Conservation (phyloP, 2,329 filamentous ascomycete genomes). For the Neodidymelliopsis sp. region DNA sequence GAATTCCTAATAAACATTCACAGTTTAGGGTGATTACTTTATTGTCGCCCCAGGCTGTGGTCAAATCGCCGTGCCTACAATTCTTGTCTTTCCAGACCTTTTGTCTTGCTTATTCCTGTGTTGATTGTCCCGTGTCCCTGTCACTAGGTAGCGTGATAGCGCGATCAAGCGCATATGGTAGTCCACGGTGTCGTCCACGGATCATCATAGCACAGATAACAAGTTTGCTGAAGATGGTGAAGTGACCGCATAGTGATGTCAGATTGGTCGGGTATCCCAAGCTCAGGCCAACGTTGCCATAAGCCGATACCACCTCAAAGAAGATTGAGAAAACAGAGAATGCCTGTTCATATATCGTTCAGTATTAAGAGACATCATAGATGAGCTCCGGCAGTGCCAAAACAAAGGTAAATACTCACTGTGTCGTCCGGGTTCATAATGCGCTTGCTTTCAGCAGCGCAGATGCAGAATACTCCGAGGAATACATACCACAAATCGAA, state of each 20-base stretch:
- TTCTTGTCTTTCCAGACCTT: too few relatives aligned
- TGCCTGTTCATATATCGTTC: constrained; percentile 9
- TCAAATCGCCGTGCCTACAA: too few relatives aligned
- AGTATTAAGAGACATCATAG: too few relatives aligned
- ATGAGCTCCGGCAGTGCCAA: too few relatives aligned
- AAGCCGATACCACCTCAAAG: constrained; percentile 51
- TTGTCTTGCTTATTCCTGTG: too few relatives aligned
- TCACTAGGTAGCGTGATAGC: constrained; percentile 48
- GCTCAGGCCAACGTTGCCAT: constrained; percentile 53
- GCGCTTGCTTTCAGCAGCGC: constrained; percentile 25
- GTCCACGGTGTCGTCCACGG: constrained; percentile 61
- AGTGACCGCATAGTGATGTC: constrained; percentile 57
- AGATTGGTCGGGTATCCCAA: constrained; percentile 53
- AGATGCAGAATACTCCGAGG: constrained; percentile 52
- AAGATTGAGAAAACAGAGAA: constrained; percentile 53
- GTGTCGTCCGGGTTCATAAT: constrained; percentile 50
- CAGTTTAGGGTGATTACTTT: too few relatives aligned
- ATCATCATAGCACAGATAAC: constrained; percentile 64
- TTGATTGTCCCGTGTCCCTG: too few relatives aligned
- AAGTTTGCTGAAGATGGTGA: constrained; percentile 59
- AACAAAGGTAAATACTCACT: constrained; percentile 5
- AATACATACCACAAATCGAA: constrained; percentile 56
- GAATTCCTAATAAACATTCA: too few relatives aligned
- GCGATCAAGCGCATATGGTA: constrained; percentile 62
- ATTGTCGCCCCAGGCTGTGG: too few relatives aligned